Base-by-base conservation (phyloP, 2,329 filamentous ascomycete genomes). In the Penicillium vulpinum region DNA sequence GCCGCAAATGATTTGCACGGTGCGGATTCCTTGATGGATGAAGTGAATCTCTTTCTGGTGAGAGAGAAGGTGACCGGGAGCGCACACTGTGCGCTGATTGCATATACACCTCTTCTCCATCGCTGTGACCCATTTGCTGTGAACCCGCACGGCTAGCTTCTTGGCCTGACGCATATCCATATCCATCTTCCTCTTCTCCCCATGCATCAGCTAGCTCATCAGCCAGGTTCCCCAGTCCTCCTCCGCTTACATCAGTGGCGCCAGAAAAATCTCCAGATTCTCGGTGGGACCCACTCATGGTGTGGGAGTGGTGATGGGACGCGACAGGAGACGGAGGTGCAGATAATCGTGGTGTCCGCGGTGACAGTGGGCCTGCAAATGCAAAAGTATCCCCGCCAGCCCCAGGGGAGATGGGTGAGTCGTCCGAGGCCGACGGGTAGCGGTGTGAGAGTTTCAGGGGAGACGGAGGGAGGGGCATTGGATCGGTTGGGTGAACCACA, bases 201-300 rank as follows among this genome's bases (percentile, higher is more conserved):
- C 81, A 84, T n/a, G 81, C 81, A 63, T 85, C 82, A 26, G 82
- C 85, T 24, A 88, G 73, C 67, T 88, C 85, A 66, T 88, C 85
- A 28, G 85, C 85, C 49, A 88, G 70, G 61, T 83, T 87, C 24
- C 85, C 85, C 51, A 86, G 70, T 10, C 83, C 84, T 41, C 77
- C 76, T 2, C 70, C 73, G 5, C 61, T 54, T n/a, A 64, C 62
- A 29, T 71, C 70, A 41, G 64, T 56, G 22, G 65, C 51, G 15
- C 57, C 63, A n/a, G 70, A 70, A 61, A 75, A 77, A 56, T 77
- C 75, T 57, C 70, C 75, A 13, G 75, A 74, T 59, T 72, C 71
- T 35, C 75, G 71, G 16, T 70, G 63, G 28, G 68, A 70, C 29
- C 70, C 73, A 55, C 69, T 73, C 64, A 73, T 70, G 24, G 67